These are phyloP conservation scores for Cutaneotrichosporon mucoides DNA, from an alignment of 1,284 basidiomycete species.

Conservation along the genomic window DNA sequence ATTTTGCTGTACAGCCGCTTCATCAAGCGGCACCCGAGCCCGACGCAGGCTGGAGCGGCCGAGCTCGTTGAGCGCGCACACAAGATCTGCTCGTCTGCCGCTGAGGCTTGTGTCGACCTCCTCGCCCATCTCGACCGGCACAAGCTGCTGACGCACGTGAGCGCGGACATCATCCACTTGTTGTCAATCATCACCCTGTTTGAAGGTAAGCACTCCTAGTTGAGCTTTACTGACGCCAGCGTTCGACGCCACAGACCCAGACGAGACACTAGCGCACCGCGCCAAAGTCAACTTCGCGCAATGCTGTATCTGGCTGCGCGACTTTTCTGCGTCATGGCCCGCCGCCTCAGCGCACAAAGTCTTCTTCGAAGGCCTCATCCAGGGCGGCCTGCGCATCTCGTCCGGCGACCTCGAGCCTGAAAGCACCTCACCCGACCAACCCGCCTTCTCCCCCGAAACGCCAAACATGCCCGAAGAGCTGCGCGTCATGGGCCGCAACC, in stretches of 20 bases:
- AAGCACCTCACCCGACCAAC: background rate
- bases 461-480: constrained; percentile 18
- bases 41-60: constrained; percentile 5
- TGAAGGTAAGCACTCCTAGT: constrained; percentile 25
- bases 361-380: constrained; percentile 45
- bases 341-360: constrained; percentile 41
- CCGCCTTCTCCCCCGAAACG: background rate
- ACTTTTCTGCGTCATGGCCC: constrained; percentile 40
- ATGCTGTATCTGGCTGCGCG: constrained; percentile 44
- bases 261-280: constrained; percentile 23
- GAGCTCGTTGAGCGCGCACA: constrained; percentile 20
- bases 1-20: constrained; percentile 42
- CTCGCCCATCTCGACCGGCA: constrained; percentile 34
- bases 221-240: constrained; percentile 13
- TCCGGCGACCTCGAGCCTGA: constrained; percentile 10
- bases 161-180: constrained; percentile 43
- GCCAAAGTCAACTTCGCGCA: constrained; percentile 41
- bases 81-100: constrained; percentile 35
- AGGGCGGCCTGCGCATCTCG: constrained; percentile 31
- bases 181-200: constrained; percentile 40
- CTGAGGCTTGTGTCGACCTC: constrained; percentile 35
- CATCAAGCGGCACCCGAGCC: constrained; percentile 21
- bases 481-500: constrained; percentile 21
- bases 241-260: constrained; percentile 25
- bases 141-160: constrained; percentile 33